phyloP scores from a whole-genome alignment of 192 early-diverging fungal species.

The Funneliformis mosseae region DNA sequence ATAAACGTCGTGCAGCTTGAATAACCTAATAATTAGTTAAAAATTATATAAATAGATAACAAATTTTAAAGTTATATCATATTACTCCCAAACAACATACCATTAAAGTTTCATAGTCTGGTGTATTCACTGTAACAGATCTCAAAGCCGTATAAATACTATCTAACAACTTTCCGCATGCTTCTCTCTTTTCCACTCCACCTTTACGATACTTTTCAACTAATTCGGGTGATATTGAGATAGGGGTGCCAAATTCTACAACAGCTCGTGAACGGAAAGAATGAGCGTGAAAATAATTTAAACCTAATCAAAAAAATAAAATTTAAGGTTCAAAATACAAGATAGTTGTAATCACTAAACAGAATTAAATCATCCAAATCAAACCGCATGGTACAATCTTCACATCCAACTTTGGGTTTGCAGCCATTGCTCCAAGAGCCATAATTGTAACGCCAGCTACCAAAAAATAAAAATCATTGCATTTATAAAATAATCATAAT shows the following conservation, averaged over 20 bases:
- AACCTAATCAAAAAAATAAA: constrained; percentile 39
- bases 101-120: constrained; percentile 92
- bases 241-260: constrained; percentile 94
- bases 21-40: constrained; percentile 57
- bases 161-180: constrained; percentile 77
- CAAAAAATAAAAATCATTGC: background rate
- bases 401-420: constrained; percentile 81
- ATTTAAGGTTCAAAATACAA: constrained; percentile 5
- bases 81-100: constrained; percentile 39
- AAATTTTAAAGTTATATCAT: no score
- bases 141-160: constrained; percentile 78
- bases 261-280: constrained; percentile 96
- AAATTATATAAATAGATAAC: background rate
- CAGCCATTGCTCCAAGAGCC: constrained; percentile 88
- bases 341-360: background rate
- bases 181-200: constrained; percentile 80
- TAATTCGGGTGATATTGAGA: constrained; percentile 74
- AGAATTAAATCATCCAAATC: background rate
- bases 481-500: background rate
- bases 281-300: constrained; percentile 96
- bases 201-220: constrained; percentile 83
- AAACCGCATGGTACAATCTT: constrained; percentile 86
- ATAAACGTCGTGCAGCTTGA: constrained; percentile 92
- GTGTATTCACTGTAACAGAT: constrained; percentile 89
- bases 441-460: constrained; percentile 78